Evolutionary conservation across 306 rosid genomes (phyloP), one percentile per base, ranked within the genome.

Genomic region (Sophora flavescens): DNA sequence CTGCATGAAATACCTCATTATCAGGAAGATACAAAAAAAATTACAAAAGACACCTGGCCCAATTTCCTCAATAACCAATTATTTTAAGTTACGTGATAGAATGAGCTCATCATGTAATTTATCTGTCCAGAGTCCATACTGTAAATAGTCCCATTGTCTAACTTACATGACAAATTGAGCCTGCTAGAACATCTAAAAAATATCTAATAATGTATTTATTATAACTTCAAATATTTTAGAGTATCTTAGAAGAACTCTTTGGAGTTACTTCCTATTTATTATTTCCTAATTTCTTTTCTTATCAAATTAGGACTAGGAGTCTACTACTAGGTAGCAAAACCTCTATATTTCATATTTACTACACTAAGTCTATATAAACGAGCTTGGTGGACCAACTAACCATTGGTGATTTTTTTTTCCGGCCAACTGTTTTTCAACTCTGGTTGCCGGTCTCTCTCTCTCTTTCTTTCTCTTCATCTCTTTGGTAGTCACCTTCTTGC

Each of bases 1-100:
- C 99, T 96, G 98, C 85, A 84, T 56, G 74, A 84, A 70, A 52
- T 26, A 78, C 61, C 58, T 79, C 70, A 67, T 78, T 36, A 85
- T 78, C n/a, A 53, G 26, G 68, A 66, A 70, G 36, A 78, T 65
- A 45, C 26, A 10, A 30, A 66, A 28, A 58, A 58, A 47, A 13
- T 4, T 13, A 47, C 52, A 12, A 47, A 47, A 36, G 33, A 60
- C 42, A 52, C 48, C 47, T 51, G 70, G 33, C 77, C 32, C 4
- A 32, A 8, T 50, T 64, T 52, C 58, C 77, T 39, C 65, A 36
- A 72, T 61, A 77, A 38, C 41, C 57, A 35, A 41, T 42, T 58
- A 39, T 78, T 71, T 67, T 22, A 67, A 61, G 18, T 39, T 62
- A 16, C 38, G n/a, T 35, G 17, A 35, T 13, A 32, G 5, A 63